These are phyloP conservation scores for Meyerozyma carpophila DNA, from an alignment of 1,139 yeast species.

Conservation along the genomic window DNA sequence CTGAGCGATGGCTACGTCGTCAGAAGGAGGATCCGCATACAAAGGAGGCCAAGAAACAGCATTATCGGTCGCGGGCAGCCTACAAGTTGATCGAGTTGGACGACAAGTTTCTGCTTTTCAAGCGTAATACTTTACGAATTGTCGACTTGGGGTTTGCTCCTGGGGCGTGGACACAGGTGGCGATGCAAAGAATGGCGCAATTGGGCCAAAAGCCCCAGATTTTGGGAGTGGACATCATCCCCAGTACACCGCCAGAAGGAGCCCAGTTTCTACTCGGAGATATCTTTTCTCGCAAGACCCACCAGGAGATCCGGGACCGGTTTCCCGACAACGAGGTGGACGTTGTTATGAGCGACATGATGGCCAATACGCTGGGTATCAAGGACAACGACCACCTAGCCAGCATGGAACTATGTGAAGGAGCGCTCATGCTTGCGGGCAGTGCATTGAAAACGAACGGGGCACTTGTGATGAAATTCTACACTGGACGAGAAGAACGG, in stretches of 20 bases:
- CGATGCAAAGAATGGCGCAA: slow-evolving; percentile 19
- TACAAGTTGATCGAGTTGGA: slow-evolving; percentile 74
- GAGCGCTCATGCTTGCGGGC: slow-evolving; percentile 27
- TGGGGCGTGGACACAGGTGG: slow-evolving; percentile 48
- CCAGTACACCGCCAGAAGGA: slow-evolving; percentile 36
- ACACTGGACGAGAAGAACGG: slow-evolving; percentile 35
- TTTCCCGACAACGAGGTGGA: slow-evolving; percentile 19
- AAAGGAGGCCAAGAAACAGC: slow-evolving; percentile 56
- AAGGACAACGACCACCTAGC: slow-evolving; percentile 40
- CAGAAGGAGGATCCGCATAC: slow-evolving; percentile 62
- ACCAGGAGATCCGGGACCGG: slow-evolving; percentile 19
- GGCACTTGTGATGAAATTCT: slow-evolving; percentile 35
- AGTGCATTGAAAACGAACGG: slow-evolving; percentile 29
- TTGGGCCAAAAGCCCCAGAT: slow-evolving; percentile 12
- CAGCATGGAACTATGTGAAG: slow-evolving; percentile 42
- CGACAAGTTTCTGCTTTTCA: slow-evolving; percentile 55
- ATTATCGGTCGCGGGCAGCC: slow-evolving; percentile 83
- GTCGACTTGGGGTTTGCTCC: slow-evolving; percentile 65
- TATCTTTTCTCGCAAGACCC: slow-evolving; percentile 30
- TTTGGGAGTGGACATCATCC: slow-evolving; percentile 39
- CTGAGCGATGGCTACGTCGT: slow-evolving; percentile 69
- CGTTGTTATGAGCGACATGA: slow-evolving; percentile 42
- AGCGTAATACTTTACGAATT: slow-evolving; percentile 45
- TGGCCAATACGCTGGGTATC: slow-evolving; percentile 43
- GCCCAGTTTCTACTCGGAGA: slow-evolving; percentile 39